These are phyloP conservation scores for Barnettozyma siamensis DNA, from an alignment of 805 yeast species.

Conservation along the genomic window DNA sequence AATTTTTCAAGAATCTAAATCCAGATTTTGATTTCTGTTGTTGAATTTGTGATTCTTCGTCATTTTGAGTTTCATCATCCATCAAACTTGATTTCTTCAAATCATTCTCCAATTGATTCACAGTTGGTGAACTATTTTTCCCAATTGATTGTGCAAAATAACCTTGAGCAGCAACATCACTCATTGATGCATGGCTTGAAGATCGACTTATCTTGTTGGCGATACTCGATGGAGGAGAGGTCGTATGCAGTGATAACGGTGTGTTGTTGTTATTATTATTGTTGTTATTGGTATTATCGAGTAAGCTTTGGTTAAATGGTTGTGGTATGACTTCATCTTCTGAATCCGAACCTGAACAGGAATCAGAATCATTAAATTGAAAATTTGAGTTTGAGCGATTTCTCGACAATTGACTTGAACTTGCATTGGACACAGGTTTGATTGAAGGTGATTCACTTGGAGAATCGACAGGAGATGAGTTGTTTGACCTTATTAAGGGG, in stretches of 20 bases:
- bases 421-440: not conserved
- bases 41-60: conserved; percentile 1
- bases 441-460: conserved; percentile 4
- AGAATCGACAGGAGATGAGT: not conserved
- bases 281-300: not conserved
- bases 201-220: conserved; percentile 19
- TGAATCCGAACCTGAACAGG: conserved; percentile 27
- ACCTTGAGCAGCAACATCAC: conserved; percentile 46
- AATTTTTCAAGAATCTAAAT: conserved; percentile 17
- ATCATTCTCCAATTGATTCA: conserved; percentile 18
- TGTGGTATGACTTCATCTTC: conserved; percentile 17
- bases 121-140: conserved; percentile 1
- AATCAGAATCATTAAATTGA: conserved; percentile 16
- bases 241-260: not conserved
- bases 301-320: conserved; percentile 5
- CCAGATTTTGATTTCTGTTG: not conserved
- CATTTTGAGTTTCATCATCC: conserved; percentile 3
- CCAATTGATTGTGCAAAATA: conserved; percentile 21
- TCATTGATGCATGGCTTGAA: conserved; percentile 40
- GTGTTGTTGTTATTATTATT: no score
- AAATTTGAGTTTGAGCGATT: conserved; percentile 2
- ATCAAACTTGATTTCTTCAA: conserved; percentile 14
- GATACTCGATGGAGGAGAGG: not conserved
- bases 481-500: conserved; percentile 3
- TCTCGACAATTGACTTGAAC: not conserved